These are phyloP conservation scores for Pseudognaphalium luteoalbum DNA, from an alignment of 129 eudicot species.

Conservation along the genomic window DNA sequence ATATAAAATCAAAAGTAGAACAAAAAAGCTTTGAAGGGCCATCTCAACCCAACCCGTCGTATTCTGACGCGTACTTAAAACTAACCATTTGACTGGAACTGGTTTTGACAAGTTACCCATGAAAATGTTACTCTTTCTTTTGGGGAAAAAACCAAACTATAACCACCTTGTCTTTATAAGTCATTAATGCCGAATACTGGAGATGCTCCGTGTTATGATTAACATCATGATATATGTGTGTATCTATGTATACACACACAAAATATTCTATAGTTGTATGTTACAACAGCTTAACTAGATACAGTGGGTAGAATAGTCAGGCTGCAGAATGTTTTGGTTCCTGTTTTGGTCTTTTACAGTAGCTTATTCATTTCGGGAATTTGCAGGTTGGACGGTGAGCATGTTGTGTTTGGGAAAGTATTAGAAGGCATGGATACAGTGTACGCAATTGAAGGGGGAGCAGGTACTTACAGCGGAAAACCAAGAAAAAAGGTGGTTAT, in stretches of 20 bases:
- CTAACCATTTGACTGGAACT: neutral
- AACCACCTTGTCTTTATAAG: neutral
- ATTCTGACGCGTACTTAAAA: neutral
- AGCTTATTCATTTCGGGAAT: neutral
- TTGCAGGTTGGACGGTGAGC: slow-evolving; percentile 85
- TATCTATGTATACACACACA: neutral
- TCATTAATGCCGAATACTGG: neutral
- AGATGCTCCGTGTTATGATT: neutral
- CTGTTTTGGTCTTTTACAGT: neutral
- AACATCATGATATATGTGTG: neutral
- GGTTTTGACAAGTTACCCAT: neutral
- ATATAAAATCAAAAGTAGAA: neutral
- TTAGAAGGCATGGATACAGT: slow-evolving; percentile 91
- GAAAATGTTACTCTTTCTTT: neutral
- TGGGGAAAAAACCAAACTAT: neutral
- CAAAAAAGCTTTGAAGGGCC: neutral
- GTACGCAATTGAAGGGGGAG: slow-evolving; percentile 91
- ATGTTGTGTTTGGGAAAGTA: slow-evolving; percentile 81
- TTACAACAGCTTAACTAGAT: neutral
- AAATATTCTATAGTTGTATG: neutral
- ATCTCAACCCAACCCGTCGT: neutral
- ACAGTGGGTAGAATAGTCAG: neutral
- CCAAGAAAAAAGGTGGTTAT: slow-evolving; percentile 87
- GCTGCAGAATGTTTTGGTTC: neutral
- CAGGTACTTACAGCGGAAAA: slow-evolving; percentile 92